Conservation (phyloP, 331 rosid species). For the Phaseolus coccineus region DNA sequence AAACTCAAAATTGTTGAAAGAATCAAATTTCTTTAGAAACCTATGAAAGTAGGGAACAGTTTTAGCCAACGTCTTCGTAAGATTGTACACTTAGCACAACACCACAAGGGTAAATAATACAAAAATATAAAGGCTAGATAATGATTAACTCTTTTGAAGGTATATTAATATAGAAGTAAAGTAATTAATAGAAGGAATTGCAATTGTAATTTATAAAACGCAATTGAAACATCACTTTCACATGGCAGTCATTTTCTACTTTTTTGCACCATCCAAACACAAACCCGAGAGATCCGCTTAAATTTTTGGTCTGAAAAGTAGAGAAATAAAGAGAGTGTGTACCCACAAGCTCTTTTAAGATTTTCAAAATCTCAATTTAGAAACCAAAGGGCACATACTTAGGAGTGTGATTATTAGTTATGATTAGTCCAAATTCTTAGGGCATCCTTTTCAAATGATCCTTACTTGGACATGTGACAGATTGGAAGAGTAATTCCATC, state of each 20-base stretch:
- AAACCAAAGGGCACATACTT: conserved; percentile 18
- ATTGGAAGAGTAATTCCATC: not conserved
- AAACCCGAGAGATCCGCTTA: not conserved
- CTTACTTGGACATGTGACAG: conserved; percentile 19
- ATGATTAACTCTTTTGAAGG: not conserved
- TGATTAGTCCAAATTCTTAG: conserved; percentile 12
- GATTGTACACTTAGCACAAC: not conserved
- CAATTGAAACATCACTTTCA: conserved; percentile 4
- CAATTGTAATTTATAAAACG: not conserved
- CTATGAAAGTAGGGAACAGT: not conserved
- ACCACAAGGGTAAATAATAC: not conserved
- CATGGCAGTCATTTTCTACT: conserved; percentile 9
- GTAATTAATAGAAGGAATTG: not conserved
- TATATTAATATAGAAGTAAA: no score
- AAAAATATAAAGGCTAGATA: not conserved
- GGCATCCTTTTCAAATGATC: conserved; percentile 37
- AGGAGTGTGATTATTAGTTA: conserved; percentile 21
- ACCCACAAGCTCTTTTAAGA: conserved; percentile 9
- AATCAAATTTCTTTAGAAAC: not conserved
- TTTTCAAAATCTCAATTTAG: conserved; percentile 24
- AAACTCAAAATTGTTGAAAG: not conserved
- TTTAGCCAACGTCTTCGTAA: not conserved
- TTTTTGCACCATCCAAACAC: conserved; percentile 4
- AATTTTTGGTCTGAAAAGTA: conserved; percentile 11
- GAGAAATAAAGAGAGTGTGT: not conserved